phyloP scores from a whole-genome alignment of 169 alveolate genomes.

The Theileria sp. region DNA sequence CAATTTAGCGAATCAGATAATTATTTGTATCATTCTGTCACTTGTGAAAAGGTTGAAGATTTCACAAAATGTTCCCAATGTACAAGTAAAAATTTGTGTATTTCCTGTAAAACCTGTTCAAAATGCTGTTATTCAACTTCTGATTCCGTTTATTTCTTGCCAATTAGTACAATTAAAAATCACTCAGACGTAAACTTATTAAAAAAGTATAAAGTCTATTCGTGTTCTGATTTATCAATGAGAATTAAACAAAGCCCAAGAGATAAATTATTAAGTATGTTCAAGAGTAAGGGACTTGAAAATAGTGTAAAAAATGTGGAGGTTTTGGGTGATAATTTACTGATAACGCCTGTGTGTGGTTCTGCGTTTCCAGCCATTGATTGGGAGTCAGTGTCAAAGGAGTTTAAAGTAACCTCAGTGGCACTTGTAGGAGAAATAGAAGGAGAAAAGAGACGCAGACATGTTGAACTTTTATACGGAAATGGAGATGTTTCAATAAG shows the following conservation, averaged over 20 bases:
- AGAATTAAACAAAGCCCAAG: background rate
- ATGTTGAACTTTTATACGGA: slow-evolving; percentile 47
- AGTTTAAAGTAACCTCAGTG: slow-evolving; percentile 30
- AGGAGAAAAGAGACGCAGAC: slow-evolving; percentile 45
- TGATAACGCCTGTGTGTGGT: background rate
- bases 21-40: background rate
- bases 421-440: slow-evolving; percentile 49
- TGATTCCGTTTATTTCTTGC: background rate
- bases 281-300: background rate
- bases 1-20: background rate
- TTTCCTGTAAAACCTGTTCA: background rate
- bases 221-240: background rate
- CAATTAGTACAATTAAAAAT: background rate
- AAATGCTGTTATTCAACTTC: background rate
- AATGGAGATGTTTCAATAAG: slow-evolving; percentile 21
- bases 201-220: background rate
- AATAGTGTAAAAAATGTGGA: background rate
- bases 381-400: background rate
- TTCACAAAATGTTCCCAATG: background rate
- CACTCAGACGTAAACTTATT: background rate
- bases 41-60: background rate
- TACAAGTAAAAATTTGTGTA: background rate
- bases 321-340: background rate
- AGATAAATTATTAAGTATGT: background rate
- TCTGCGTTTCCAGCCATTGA: background rate